phyloP scores from a whole-genome alignment of 2,329 filamentous ascomycete species.

The Amauroascus niger region DNA sequence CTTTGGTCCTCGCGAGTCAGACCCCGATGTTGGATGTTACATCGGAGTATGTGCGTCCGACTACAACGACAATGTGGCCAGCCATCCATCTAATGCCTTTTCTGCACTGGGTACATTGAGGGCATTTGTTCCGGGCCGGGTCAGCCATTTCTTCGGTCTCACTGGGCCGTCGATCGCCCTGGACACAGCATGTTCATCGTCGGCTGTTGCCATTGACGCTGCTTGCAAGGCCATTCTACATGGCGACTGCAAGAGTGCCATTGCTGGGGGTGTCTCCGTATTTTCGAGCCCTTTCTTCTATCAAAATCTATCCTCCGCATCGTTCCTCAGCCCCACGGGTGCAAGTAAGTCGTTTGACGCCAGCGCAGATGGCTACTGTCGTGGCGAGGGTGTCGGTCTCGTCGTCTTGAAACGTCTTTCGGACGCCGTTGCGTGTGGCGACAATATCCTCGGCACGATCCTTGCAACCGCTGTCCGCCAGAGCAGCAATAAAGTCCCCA shows the following conservation, averaged over 20 bases:
- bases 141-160: constrained; percentile 25
- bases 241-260: constrained; percentile 15
- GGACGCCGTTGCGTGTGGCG: constrained; percentile 33
- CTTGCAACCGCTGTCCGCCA: constrained; percentile 23
- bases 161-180: constrained; percentile 24
- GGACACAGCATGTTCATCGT: constrained; percentile 26
- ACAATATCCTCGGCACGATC: constrained; percentile 37
- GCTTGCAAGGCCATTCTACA: constrained; percentile 21
- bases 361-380: constrained; percentile 36
- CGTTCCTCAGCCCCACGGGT: constrained; percentile 20
- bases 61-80: constrained; percentile 8
- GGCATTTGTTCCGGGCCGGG: constrained; percentile 22
- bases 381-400: constrained; percentile 36
- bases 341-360: constrained; percentile 27
- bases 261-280: constrained; percentile 15
- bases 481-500: no score
- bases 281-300: constrained; percentile 3
- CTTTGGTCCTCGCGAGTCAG: constrained; percentile 12
- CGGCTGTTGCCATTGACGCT: constrained; percentile 23
- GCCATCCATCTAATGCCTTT: constrained; percentile 13
- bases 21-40: constrained; percentile 17
- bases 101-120: constrained; percentile 18
- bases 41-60: constrained; percentile 7
- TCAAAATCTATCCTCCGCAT: constrained; percentile 19
- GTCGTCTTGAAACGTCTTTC: constrained; percentile 35